Conservation (phyloP, 1,139 yeast genomes). For the Protomyces arabidopsidicola region DNA sequence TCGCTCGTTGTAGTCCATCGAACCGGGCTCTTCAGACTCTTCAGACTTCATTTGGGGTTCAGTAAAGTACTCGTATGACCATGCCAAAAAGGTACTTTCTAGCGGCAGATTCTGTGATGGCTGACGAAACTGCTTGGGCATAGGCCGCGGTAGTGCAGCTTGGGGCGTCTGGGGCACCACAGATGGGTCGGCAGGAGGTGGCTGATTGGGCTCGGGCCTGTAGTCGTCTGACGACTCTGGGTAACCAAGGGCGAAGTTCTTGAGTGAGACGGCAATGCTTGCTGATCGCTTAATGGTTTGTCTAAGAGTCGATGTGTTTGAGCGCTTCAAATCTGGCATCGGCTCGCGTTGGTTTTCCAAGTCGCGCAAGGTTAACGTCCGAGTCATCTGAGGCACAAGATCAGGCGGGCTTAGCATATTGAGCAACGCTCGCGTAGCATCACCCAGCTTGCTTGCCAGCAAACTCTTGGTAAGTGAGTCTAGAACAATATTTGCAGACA, state of each 20-base stretch:
- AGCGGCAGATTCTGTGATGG: conserved; percentile 46
- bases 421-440: conserved; percentile 55
- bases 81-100: conserved; percentile 74
- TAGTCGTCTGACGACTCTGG: conserved; percentile 29
- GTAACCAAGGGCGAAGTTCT: conserved; percentile 39
- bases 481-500: conserved; percentile 66
- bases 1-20: conserved; percentile 74
- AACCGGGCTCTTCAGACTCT: conserved; percentile 90
- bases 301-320: conserved; percentile 6
- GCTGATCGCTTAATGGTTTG: conserved; percentile 40
- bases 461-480: conserved; percentile 67
- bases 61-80: conserved; percentile 86
- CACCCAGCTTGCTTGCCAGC: conserved; percentile 59
- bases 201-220: conserved; percentile 31
- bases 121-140: conserved; percentile 26
- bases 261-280: conserved; percentile 40
- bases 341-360: conserved; percentile 4
- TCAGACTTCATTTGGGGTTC: conserved; percentile 84
- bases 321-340: conserved; percentile 1
- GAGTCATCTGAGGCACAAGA: conserved; percentile 10
- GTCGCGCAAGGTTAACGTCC: conserved; percentile 1
- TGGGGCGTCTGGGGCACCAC: conserved; percentile 36
- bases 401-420: conserved; percentile 13
- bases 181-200: conserved; percentile 33
- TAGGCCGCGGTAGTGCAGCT: conserved; percentile 23